phyloP scores from a whole-genome alignment of 2,329 filamentous ascomycete genomes.

The Sporothrix inflata region DNA sequence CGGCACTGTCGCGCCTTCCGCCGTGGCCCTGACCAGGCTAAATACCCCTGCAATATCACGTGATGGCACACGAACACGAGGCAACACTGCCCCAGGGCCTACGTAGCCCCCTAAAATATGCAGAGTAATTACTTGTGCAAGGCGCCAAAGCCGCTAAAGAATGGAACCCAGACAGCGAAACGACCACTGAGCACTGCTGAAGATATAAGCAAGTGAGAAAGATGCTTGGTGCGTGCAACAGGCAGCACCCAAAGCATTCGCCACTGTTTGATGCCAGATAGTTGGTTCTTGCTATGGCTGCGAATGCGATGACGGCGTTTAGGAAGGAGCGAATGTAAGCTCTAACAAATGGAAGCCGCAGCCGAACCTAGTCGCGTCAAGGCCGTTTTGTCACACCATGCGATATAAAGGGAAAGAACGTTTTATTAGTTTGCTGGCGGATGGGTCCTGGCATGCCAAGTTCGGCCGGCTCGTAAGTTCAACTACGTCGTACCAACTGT shows the following conservation, averaged over 20 bases:
- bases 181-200: neutral
- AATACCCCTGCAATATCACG: slow-evolving; percentile 12
- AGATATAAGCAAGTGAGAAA: neutral
- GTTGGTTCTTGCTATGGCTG: neutral
- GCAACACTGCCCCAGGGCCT: neutral
- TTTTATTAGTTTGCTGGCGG: neutral
- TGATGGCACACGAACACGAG: neutral
- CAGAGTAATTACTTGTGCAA: neutral
- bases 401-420: neutral
- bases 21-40: slow-evolving; percentile 5
- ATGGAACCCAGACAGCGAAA: neutral
- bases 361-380: neutral
- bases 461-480: slow-evolving; percentile 1
- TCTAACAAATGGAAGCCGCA: neutral
- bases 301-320: too few species aligned
- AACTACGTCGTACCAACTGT: neutral
- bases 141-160: neutral
- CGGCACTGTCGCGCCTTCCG: neutral
- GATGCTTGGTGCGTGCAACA: neutral
- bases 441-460: slow-evolving; percentile 5
- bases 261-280: slow-evolving; percentile 5
- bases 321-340: neutral
- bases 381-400: neutral
- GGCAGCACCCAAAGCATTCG: slow-evolving; percentile 10
- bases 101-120: slow-evolving; percentile 16